Evolutionary conservation across 352 stramenopile genomes (phyloP).

Genomic region (Globisporangium barbulae): DNA sequence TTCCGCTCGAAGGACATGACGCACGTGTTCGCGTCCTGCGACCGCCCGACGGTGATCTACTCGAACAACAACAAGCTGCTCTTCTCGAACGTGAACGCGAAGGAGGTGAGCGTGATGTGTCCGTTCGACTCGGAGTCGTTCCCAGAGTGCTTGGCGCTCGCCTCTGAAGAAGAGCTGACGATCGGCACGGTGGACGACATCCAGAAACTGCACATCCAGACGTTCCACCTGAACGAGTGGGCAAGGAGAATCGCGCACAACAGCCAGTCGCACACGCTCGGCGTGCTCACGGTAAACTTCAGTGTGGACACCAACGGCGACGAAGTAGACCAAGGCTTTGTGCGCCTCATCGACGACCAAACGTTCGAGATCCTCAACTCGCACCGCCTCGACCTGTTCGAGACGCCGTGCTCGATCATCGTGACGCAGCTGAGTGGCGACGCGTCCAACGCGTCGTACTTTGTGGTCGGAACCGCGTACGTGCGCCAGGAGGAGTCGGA

Average conservation of each 20-base stretch:
- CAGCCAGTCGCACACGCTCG: slow-evolving; percentile 72
- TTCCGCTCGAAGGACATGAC: slow-evolving; percentile 92
- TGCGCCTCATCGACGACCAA: slow-evolving; percentile 96
- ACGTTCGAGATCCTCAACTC: slow-evolving; percentile 93
- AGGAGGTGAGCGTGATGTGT: slow-evolving; percentile 92
- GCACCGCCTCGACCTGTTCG: slow-evolving; percentile 85
- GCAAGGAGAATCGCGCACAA: slow-evolving; percentile 91
- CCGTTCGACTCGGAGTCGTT: slow-evolving; percentile 91
- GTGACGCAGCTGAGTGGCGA: slow-evolving; percentile 81
- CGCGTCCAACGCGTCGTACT: slow-evolving; percentile 69
- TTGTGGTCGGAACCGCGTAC: slow-evolving; percentile 89
- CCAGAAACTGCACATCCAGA: slow-evolving; percentile 98
- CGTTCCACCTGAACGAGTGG: slow-evolving; percentile 92
- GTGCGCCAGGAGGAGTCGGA: slow-evolving; percentile 94
- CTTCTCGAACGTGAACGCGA: slow-evolving; percentile 95
- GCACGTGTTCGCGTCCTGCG: slow-evolving; percentile 96
- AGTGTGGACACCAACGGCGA: slow-evolving; percentile 79
- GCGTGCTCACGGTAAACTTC: slow-evolving; percentile 80
- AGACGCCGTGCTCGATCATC: slow-evolving; percentile 85
- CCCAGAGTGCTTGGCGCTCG: slow-evolving; percentile 94
- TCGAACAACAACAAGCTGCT: slow-evolving; percentile 94
- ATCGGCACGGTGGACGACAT: slow-evolving; percentile 99
- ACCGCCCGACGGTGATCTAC: slow-evolving; percentile 98
- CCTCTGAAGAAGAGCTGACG: slow-evolving; percentile 93
- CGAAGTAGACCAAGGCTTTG: slow-evolving; percentile 86